These are phyloP conservation scores for Tillandsia leiboldiana DNA, from an alignment of 176 grass and related monocot species.

Conservation along the genomic window DNA sequence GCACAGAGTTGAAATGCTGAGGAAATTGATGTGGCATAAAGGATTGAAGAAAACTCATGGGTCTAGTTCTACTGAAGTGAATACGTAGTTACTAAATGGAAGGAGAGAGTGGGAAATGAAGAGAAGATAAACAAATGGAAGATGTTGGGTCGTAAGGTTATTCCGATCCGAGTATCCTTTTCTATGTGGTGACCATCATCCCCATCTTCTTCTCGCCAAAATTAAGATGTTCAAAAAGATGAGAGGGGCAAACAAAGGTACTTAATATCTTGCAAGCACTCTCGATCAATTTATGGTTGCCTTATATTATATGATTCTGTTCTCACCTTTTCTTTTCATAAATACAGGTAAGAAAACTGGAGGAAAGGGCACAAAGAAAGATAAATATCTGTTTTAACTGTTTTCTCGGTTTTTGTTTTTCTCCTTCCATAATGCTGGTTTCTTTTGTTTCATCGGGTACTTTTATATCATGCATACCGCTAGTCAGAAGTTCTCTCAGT, in stretches of 20 bases:
- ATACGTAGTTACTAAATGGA: neutral
- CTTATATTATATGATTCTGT: neutral
- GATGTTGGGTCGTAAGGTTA: neutral
- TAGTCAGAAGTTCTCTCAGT: no score
- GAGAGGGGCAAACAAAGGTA: neutral
- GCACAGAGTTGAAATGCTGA: conserved; percentile 18
- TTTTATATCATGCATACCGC: no score
- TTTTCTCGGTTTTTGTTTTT: neutral
- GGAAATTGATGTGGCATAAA: conserved; percentile 28
- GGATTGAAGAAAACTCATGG: conserved; percentile 34
- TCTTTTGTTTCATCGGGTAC: neutral
- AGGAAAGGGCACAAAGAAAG: neutral
- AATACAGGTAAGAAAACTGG: neutral
- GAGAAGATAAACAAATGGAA: neutral
- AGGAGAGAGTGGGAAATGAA: neutral
- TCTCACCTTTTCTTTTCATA: neutral
- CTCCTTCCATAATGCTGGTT: neutral
- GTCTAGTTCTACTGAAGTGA: conserved; percentile 26
- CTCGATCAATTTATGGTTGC: neutral
- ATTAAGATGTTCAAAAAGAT: neutral
- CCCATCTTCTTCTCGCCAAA: neutral
- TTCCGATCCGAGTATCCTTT: neutral
- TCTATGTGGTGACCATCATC: neutral
- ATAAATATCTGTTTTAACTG: neutral
- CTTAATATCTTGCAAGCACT: neutral